These are phyloP conservation scores for Corniculantispora saksenae DNA, from an alignment of 2,329 filamentous ascomycete genomes.

Conservation along the genomic window DNA sequence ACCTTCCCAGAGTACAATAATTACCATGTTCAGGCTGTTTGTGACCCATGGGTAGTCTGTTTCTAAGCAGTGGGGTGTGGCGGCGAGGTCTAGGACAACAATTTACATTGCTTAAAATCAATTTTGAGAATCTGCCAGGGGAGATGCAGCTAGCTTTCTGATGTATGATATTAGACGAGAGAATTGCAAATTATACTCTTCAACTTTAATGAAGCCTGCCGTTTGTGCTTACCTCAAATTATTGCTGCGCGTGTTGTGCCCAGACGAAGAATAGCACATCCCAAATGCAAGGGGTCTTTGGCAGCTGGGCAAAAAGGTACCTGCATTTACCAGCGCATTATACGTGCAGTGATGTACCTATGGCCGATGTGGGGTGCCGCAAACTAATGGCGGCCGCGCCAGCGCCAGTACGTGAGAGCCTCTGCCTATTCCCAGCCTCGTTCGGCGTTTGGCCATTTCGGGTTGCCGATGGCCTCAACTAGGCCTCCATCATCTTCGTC, in stretches of 20 bases:
- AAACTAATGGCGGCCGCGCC: too few relatives aligned
- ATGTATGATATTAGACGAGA: conserved; percentile 4
- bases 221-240: neutral
- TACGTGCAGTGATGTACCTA: neutral
- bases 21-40: conserved; percentile 40
- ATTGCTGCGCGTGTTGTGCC: neutral
- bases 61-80: conserved; percentile 23
- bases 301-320: too few relatives aligned
- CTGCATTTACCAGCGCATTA: neutral
- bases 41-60: conserved; percentile 42
- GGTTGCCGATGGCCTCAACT: neutral
- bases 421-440: conserved; percentile 5
- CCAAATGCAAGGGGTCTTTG: too few relatives aligned
- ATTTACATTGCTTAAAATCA: conserved; percentile 6
- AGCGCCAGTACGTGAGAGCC: neutral
- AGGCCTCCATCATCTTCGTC: neutral
- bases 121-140: conserved; percentile 10
- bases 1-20: conserved; percentile 41
- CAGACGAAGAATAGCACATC: too few relatives aligned
- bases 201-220: neutral
- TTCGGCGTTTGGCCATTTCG: neutral
- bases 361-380: too few relatives aligned
- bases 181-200: neutral
- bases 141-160: conserved; percentile 13
- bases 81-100: neutral